Conservation (phyloP, 441 rosid genomes). For the Brassica hybrid region DNA sequence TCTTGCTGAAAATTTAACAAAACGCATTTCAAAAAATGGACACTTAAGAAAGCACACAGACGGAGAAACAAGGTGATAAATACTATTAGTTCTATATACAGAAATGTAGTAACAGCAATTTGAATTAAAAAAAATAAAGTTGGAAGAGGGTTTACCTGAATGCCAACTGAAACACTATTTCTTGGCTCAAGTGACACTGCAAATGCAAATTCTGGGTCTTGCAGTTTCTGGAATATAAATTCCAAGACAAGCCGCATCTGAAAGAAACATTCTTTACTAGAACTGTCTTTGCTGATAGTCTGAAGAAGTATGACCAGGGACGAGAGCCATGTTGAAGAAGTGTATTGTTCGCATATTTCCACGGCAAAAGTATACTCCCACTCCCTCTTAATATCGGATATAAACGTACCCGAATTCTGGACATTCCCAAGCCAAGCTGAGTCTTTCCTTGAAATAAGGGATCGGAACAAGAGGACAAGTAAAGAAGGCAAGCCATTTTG, state of each 20-base stretch:
- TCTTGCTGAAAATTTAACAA: conserved; percentile 55
- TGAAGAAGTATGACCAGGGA: conserved; percentile 70
- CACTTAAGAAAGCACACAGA: conserved; percentile 15
- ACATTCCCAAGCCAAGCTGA: conserved; percentile 47
- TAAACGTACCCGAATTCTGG: conserved; percentile 43
- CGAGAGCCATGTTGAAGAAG: conserved; percentile 90
- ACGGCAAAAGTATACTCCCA: conserved; percentile 89
- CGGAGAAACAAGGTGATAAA: conserved; percentile 28
- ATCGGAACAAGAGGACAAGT: conserved; percentile 75
- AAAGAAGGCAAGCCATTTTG: conserved; percentile 77
- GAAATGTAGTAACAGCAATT: conserved; percentile 3
- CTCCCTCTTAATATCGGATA: conserved; percentile 55
- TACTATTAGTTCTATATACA: not conserved
- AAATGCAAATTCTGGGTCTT: conserved; percentile 81
- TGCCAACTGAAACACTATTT: conserved; percentile 57
- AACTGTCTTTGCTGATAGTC: conserved; percentile 49
- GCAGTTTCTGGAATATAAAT: conserved; percentile 69
- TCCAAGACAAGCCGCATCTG: conserved; percentile 67
- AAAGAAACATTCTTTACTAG: conserved; percentile 47
- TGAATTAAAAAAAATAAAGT: not conserved
- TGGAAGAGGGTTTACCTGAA: conserved; percentile 66
- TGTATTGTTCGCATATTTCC: conserved; percentile 80
- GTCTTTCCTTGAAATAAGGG: conserved; percentile 66
- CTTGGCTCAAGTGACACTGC: conserved; percentile 62
- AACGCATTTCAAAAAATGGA: not conserved